Conservation (phyloP, 306 rosid genomes). For the Begonia fuchsioides region DNA sequence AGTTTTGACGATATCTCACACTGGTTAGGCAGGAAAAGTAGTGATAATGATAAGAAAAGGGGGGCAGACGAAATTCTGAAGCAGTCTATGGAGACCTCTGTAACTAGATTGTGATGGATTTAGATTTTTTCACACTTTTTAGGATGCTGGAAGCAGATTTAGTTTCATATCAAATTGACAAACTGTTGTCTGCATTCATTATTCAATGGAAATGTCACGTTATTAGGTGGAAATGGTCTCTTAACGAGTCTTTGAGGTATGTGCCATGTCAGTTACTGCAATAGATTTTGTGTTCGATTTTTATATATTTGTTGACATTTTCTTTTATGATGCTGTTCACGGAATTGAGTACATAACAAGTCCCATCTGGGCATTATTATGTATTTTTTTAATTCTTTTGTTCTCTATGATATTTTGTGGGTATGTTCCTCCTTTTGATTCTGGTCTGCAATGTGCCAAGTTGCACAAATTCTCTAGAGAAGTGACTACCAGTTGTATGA, state of each 20-base stretch:
- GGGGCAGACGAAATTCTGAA: conserved; percentile 69
- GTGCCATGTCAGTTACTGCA: conserved; percentile 40
- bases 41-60: conserved; percentile 60
- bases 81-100: conserved; percentile 64
- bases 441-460: no score
- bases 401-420: no score
- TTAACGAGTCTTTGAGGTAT: conserved; percentile 55
- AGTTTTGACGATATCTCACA: conserved; percentile 26
- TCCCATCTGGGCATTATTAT: no score
- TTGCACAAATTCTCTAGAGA: no score
- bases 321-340: conserved; percentile 5
- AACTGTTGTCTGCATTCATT: conserved; percentile 35
- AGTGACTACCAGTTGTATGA: no score
- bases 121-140: conserved; percentile 55
- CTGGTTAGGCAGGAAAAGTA: conserved; percentile 40
- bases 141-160: conserved; percentile 46
- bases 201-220: conserved; percentile 40
- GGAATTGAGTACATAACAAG: no score
- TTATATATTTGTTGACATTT: conserved; percentile 4
- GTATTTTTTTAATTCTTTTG: no score
- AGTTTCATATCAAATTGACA: conserved; percentile 36
- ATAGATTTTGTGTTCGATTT: neutral
- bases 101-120: conserved; percentile 36
- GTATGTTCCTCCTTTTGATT: no score
- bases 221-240: conserved; percentile 32